Conservation (phyloP, 2,329 filamentous ascomycete genomes). For the Penicillium oxalicum region DNA sequence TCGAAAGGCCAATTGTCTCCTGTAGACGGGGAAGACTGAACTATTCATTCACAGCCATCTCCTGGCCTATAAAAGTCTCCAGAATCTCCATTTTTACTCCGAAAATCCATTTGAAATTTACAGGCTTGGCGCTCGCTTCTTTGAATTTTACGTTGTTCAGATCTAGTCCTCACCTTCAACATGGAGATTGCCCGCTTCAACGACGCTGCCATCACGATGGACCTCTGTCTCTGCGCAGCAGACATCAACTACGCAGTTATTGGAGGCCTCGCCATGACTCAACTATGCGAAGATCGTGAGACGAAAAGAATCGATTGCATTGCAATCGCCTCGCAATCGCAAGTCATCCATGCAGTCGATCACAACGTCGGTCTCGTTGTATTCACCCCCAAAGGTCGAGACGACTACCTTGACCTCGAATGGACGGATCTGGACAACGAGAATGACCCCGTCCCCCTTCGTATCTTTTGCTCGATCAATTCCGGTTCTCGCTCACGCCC, state of each 20-base stretch:
- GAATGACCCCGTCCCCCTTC: not conserved
- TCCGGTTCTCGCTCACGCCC: not conserved
- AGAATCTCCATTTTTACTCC: too few species aligned
- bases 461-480: not conserved
- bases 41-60: too few species aligned
- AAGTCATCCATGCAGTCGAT: not conserved
- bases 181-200: not conserved
- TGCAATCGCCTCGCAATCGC: not conserved
- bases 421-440: not conserved
- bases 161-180: not conserved
- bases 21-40: too few species aligned
- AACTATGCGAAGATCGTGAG: not conserved
- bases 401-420: not conserved
- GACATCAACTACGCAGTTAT: not conserved
- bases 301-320: conserved; percentile 1
- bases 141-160: too few species aligned
- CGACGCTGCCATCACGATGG: not conserved
- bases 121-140: too few species aligned
- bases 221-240: not conserved
- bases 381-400: not conserved
- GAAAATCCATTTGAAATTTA: too few species aligned
- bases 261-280: not conserved
- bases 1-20: too few species aligned
- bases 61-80: too few species aligned
- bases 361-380: not conserved